Evolutionary conservation across 345 rosid genomes (phyloP).

Genomic region (Dipteronia dyeriana): DNA sequence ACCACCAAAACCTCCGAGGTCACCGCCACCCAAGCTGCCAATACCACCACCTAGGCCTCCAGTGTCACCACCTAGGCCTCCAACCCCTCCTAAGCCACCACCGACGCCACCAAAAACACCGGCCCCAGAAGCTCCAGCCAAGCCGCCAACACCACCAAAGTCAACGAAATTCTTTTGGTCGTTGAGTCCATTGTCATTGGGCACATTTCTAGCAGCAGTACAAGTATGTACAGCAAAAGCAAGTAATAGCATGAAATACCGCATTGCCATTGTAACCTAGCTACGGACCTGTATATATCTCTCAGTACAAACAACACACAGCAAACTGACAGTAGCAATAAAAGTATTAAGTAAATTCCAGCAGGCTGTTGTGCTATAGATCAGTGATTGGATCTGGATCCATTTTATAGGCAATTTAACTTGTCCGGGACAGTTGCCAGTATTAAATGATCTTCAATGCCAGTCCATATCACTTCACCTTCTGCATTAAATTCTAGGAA

Average conservation of each 20-base stretch:
- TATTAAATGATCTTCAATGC: conserved; percentile 25
- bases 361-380: not conserved
- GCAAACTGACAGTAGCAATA: not conserved
- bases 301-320: not conserved
- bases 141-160: conserved; percentile 59
- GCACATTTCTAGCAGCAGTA: conserved; percentile 47
- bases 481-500: not conserved
- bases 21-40: not conserved
- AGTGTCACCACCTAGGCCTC: not conserved
- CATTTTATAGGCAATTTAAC: conserved; percentile 22
- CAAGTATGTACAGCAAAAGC: conserved; percentile 23
- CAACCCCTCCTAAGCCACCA: conserved; percentile 31
- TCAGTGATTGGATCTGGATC: not conserved
- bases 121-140: conserved; percentile 28
- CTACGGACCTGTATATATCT: too few relatives aligned
- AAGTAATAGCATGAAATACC: conserved; percentile 12
- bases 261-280: conserved; percentile 24
- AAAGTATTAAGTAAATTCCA: too few relatives aligned
- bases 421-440: conserved; percentile 17
- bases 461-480: conserved; percentile 12
- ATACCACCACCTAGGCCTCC: not conserved
- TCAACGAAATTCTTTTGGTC: conserved; percentile 60
- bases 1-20: not conserved
- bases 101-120: conserved; percentile 31
- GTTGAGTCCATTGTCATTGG: conserved; percentile 46